phyloP scores from a whole-genome alignment of 225 moss, liverwort and hornwort genomes.

The Climacium dendroides region DNA sequence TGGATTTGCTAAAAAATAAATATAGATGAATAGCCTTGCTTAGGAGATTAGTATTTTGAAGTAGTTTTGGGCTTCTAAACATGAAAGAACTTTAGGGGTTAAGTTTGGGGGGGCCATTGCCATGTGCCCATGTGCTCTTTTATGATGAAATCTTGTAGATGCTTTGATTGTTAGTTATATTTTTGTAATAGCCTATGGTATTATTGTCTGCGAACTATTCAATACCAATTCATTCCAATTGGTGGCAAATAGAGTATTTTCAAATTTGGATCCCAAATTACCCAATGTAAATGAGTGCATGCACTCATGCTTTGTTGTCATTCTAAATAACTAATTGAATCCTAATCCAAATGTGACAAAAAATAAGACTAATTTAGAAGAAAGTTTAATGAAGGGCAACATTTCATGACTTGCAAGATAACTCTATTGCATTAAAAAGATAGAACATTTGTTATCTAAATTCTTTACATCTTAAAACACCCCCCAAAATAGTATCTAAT shows the following conservation, averaged over 20 bases:
- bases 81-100: no score
- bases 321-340: background rate
- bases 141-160: background rate
- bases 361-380: background rate
- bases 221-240: background rate
- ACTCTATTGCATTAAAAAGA: background rate
- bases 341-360: background rate
- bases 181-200: background rate
- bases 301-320: background rate
- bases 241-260: background rate
- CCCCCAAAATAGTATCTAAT: background rate
- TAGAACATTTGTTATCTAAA: background rate
- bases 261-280: background rate
- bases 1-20: no score
- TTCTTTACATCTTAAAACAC: background rate
- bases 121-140: fast-evolving
- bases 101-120: no score
- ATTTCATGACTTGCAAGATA: background rate
- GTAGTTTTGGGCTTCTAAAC: no score
- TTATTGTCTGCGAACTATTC: fast-evolving
- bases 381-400: background rate
- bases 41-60: no score
- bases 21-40: no score
- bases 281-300: background rate
- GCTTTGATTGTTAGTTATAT: background rate